Evolutionary conservation across 1,284 basidiomycete genomes (phyloP), one percentile per base, ranked within the genome.

Genomic region (Puccinia brachypodii): DNA sequence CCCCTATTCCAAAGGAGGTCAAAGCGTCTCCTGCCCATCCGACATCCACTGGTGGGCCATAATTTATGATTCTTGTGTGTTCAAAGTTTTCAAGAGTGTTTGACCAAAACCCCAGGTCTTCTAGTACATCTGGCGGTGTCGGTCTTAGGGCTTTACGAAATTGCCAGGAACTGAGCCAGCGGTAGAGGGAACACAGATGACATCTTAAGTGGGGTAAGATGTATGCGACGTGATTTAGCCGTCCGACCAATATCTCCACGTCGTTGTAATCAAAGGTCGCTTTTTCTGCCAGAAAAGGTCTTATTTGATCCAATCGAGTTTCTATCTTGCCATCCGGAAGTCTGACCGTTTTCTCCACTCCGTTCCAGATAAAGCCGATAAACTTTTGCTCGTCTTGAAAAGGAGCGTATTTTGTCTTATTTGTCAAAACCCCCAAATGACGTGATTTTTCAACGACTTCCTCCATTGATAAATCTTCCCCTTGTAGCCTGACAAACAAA

Each of bases 361-460:
- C 31, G 22, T 76, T 76, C 74, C 74, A 76, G 1, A 76, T 40
- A 42, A 76, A 76, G 0, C 53, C 74, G 6, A 76, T 40, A 28
- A 62, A 76, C 40, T 75, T 56, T 60, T 75, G 73, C 22, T 75
- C 72, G 2, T 38, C 56, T 38, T 13, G n/a, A 25, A 76, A 62
- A 0, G 47, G 9, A 1, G 74, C 22, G n/a, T 38, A 28, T 16
- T 76, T 76, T 36, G 40, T 28, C 2, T 42, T 42, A 28, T 76
- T 76, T n/a, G 74, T 76, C n/a, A 11, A 6, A 14, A 76, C 74
- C 0, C 74, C 74, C 16, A 71, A 19, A 13, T 28, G 33, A 11
- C 8, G 36, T 8, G n/a, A 40, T 8, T 11, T 71, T 19, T 71
- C 22, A 9, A 71, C 68, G 3, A 71, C n/a, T 36, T 38, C 31